These are phyloP conservation scores for Lachnellula hyalina DNA, from an alignment of 2,329 filamentous ascomycete genomes.

Conservation along the genomic window DNA sequence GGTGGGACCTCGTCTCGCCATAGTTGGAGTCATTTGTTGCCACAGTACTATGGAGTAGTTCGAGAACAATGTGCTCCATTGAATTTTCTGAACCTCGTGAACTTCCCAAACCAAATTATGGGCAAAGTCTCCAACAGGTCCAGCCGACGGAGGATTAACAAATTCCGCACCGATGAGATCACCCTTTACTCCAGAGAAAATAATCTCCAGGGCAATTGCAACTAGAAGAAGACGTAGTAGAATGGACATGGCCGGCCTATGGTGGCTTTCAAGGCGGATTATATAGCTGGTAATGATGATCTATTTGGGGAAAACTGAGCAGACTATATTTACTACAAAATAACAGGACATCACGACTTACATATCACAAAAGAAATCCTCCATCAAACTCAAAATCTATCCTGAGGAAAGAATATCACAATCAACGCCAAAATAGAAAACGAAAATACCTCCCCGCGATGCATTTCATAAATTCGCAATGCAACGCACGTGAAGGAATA, in stretches of 20 bases:
- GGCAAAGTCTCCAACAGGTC: no score
- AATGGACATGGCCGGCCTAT: neutral
- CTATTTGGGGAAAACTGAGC: neutral
- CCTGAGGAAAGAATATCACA: neutral
- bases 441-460: neutral
- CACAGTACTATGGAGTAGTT: no score
- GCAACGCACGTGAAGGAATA: neutral
- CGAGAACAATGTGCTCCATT: no score
- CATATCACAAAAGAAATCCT: neutral
- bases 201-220: neutral
- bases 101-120: no score
- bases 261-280: no score
- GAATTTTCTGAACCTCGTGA: no score
- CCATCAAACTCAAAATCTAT: neutral
- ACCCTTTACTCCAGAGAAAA: no score
- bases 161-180: no score
- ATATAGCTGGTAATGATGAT: neutral
- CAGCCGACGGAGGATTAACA: no score
- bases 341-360: neutral
- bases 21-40: no score
- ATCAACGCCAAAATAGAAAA: neutral
- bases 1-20: no score
- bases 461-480: neutral
- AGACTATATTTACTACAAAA: neutral
- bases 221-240: neutral